Percentiles rank a stretch among this genome's conserved stretches.
Evolutionary conservation across 108 stramenopile species (phyloP).

Genomic region (Hondaea fermentalgiana): DNA sequence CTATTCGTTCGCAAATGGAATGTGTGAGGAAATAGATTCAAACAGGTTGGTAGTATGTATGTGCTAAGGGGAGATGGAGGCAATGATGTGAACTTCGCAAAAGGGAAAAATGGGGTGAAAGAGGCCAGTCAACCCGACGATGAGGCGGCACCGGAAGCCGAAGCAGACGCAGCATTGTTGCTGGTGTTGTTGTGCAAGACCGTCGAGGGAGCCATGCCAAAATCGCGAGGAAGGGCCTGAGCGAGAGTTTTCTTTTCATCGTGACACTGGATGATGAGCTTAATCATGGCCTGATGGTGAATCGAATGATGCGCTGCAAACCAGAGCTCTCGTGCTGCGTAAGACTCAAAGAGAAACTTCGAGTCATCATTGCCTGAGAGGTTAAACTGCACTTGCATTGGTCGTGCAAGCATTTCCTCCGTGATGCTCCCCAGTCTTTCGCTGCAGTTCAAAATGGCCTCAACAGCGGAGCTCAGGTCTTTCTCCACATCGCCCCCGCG

Average conservation of each 20-base stretch:
- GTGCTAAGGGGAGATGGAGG: too few species aligned
- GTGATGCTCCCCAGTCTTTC: neutral
- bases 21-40: too few species aligned
- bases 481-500: neutral
- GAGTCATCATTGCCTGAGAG: constrained; percentile 49
- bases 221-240: neutral
- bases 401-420: neutral
- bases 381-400: constrained; percentile 61
- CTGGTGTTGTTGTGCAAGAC: neutral
- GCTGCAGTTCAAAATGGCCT: constrained; percentile 15
- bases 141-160: too few species aligned
- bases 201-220: constrained; percentile 5
- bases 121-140: too few species aligned
- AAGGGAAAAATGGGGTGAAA: too few species aligned
- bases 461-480: neutral
- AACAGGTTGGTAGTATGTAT: too few species aligned
- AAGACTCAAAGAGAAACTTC: constrained; percentile 42
- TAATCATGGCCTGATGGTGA: constrained; percentile 83
- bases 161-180: too few species aligned
- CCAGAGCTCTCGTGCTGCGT: constrained; percentile 68
- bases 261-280: constrained; percentile 53
- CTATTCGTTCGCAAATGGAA: too few species aligned
- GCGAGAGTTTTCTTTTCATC: neutral
- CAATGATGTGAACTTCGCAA: too few species aligned
- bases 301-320: constrained; percentile 83